These are phyloP conservation scores for Aurantiochytrium sp. DNA, from an alignment of 108 stramenopile species.

Conservation along the genomic window DNA sequence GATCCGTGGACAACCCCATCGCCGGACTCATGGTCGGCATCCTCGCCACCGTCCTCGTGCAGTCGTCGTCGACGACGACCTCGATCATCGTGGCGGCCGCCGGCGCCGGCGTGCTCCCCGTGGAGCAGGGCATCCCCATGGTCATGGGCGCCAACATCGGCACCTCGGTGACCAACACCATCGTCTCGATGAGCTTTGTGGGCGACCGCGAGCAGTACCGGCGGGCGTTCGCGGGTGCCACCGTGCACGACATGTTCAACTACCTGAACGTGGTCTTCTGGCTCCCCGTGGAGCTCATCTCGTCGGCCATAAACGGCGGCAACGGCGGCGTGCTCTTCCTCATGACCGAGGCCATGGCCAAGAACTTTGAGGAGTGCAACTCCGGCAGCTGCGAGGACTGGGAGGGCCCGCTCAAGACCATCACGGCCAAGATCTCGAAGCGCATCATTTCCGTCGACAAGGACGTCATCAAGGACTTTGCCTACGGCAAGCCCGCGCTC, in stretches of 20 bases:
- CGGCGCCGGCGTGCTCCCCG: constrained; percentile 62
- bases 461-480: constrained; percentile 66
- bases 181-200: constrained; percentile 78
- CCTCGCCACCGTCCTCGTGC: constrained; percentile 72
- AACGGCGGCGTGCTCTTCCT: constrained; percentile 40
- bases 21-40: constrained; percentile 77
- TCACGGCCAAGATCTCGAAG: constrained; percentile 65
- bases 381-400: constrained; percentile 47
- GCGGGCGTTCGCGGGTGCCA: constrained; percentile 81
- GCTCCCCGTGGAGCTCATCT: constrained; percentile 70
- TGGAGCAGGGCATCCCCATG: constrained; percentile 73
- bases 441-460: constrained; percentile 72
- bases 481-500: constrained; percentile 52
- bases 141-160: constrained; percentile 86
- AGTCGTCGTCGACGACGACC: constrained; percentile 79
- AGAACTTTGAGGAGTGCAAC: constrained; percentile 51
- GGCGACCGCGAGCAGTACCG: constrained; percentile 75
- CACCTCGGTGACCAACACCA: constrained; percentile 77
- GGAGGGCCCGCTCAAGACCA: constrained; percentile 72
- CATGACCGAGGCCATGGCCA: constrained; percentile 43
- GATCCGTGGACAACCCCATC: constrained; percentile 74
- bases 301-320: constrained; percentile 57
- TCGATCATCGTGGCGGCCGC: constrained; percentile 77
- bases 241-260: constrained; percentile 87
- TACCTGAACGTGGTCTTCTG: constrained; percentile 70